A percentile compares a stretch with the other conserved stretches of the same genome.
phyloP scores from a whole-genome alignment of 1,139 yeast genomes.

The Magnusiomyces tetraspermus region DNA sequence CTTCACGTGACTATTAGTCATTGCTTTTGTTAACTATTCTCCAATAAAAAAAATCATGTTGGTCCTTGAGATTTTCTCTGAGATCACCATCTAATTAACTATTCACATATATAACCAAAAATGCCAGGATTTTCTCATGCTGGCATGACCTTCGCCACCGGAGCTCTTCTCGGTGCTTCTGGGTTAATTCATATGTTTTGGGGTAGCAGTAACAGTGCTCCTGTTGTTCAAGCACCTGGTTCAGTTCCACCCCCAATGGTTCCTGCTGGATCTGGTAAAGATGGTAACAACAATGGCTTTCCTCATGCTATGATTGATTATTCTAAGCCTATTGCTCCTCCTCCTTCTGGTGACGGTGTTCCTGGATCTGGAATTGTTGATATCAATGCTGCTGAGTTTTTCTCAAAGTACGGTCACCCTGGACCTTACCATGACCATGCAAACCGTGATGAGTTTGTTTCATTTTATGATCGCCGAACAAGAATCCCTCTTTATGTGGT shows the following conservation, averaged over 20 bases:
- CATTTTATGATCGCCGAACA: conserved; percentile 77
- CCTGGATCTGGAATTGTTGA: conserved; percentile 9
- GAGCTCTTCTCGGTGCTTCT: conserved; percentile 1
- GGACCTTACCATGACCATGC: conserved; percentile 86
- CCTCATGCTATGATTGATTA: not conserved
- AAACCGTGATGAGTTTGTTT: conserved; percentile 62
- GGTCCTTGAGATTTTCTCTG: not conserved
- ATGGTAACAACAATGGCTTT: not conserved
- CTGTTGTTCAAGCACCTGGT: not conserved
- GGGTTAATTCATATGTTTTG: conserved; percentile 3
- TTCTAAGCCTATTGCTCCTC: not conserved
- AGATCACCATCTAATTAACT: not conserved
- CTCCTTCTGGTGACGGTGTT: conserved; percentile 2
- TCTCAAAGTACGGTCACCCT: conserved; percentile 85
- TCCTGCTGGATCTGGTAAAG: not conserved
- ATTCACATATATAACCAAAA: not conserved
- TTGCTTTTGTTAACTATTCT: not conserved
- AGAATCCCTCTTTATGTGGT: conserved; percentile 88
- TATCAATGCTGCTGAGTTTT: conserved; percentile 23
- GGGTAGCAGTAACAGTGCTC: conserved; percentile 1
- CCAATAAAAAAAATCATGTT: not conserved
- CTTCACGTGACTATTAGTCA: not conserved
- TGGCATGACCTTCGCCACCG: not conserved
- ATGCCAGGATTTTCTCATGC: conserved; percentile 2
- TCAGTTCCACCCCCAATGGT: not conserved